A percentile compares a stretch with the other conserved stretches of the same genome.
phyloP scores from a whole-genome alignment of 495 filamentous ascomycete species.

The Saxophila tyrrhenica region DNA sequence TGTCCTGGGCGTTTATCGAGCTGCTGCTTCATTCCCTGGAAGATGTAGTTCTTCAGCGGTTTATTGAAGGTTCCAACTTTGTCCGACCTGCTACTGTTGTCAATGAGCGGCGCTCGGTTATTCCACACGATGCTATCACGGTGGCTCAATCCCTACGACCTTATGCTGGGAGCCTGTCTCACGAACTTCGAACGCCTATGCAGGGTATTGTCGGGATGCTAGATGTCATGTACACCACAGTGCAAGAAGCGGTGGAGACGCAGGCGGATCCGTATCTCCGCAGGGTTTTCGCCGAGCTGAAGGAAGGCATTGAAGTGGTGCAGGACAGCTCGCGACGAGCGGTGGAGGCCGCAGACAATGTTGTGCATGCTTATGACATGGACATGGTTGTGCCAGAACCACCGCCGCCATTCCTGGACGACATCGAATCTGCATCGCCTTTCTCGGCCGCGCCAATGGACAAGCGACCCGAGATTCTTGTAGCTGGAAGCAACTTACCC shows the following conservation, averaged over 20 bases:
- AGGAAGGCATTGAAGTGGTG: conserved; percentile 64
- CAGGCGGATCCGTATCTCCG: conserved; percentile 40
- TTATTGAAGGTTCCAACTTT: conserved; percentile 40
- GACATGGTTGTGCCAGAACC: conserved; percentile 69
- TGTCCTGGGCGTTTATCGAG: conserved; percentile 63
- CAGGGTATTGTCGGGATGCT: conserved; percentile 79
- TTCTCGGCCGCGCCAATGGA: conserved; percentile 12
- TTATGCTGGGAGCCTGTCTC: conserved; percentile 66
- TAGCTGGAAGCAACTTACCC: conserved; percentile 23
- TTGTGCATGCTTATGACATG: conserved; percentile 78
- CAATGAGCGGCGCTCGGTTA: conserved; percentile 28
- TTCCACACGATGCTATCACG: conserved; percentile 41
- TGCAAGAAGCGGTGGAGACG: conserved; percentile 55
- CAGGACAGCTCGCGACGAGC: conserved; percentile 72
- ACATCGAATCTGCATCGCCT: conserved; percentile 6
- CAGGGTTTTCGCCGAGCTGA: conserved; percentile 51
- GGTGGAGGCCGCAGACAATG: conserved; percentile 73
- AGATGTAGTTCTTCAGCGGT: conserved; percentile 52
- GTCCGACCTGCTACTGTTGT: conserved; percentile 7
- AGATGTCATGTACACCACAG: conserved; percentile 73
- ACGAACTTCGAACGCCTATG: conserved; percentile 75
- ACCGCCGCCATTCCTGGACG: conserved; percentile 19
- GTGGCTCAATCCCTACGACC: conserved; percentile 60
- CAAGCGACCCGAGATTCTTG: conserved; percentile 25
- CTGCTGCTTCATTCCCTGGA: conserved; percentile 67